These are phyloP conservation scores for Diaporthe citrichinensis DNA, from an alignment of 2,329 filamentous ascomycete species.

Conservation along the genomic window DNA sequence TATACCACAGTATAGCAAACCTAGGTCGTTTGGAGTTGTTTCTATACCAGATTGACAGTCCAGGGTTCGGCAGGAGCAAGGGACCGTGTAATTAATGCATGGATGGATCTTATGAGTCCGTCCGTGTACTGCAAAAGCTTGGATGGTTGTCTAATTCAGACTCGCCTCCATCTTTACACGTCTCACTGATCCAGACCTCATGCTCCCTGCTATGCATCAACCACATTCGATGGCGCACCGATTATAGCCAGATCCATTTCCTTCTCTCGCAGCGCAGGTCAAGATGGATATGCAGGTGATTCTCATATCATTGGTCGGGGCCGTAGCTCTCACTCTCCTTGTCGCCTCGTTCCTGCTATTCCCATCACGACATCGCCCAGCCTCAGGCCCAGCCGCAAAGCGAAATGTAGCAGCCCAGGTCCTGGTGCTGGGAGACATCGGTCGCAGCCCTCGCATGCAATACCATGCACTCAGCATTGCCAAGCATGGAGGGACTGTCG, in stretches of 20 bases:
- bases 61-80: not conserved
- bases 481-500: slow-evolving; percentile 82
- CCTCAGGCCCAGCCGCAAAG: slow-evolving; percentile 41
- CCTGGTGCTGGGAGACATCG: slow-evolving; percentile 94
- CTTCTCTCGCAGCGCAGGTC: not conserved
- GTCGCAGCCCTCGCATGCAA: slow-evolving; percentile 96
- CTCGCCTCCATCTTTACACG: slow-evolving; percentile 14
- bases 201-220: not conserved
- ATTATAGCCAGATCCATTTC: not conserved
- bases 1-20: not conserved
- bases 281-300: slow-evolving; percentile 24
- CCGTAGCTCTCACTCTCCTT: slow-evolving; percentile 28
- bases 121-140: slow-evolving; percentile 11
- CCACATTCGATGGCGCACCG: slow-evolving; percentile 6
- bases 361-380: slow-evolving; percentile 51
- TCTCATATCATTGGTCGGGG: slow-evolving; percentile 20
- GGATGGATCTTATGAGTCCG: not conserved
- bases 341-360: slow-evolving; percentile 45
- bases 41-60: not conserved
- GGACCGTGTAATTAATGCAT: not conserved
- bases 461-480: slow-evolving; percentile 96
- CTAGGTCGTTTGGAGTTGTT: not conserved
- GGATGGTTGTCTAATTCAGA: slow-evolving; percentile 15
- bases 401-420: slow-evolving; percentile 73
- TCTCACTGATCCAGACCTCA: not conserved